phyloP scores from a whole-genome alignment of 768 basidiomycete species.

The Amanita pseudoporphyria region DNA sequence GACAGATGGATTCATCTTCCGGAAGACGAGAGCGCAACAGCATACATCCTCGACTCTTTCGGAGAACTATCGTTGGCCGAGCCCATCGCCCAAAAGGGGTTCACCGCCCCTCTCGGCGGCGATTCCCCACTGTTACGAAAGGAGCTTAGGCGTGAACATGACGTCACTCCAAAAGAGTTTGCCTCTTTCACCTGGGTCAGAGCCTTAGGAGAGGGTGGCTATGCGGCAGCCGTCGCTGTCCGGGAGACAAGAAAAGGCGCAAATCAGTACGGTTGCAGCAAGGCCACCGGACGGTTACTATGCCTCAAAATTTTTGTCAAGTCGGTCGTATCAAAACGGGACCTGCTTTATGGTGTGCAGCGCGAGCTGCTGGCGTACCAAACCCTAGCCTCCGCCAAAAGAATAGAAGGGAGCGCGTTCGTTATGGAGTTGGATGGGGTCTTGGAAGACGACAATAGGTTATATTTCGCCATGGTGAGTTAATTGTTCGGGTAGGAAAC shows the following conservation, averaged over 20 bases:
- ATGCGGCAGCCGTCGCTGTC: slow-evolving; percentile 3
- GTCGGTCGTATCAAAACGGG: slow-evolving; percentile 8
- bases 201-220: slow-evolving; percentile 3
- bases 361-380: slow-evolving; percentile 26
- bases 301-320: slow-evolving; percentile 29
- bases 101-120: background rate
- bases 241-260: background rate
- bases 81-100: background rate
- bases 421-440: slow-evolving; percentile 29
- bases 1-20: slow-evolving; percentile 1
- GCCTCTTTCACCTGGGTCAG: slow-evolving; percentile 5
- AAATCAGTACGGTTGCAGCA: background rate
- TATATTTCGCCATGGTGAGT: slow-evolving; percentile 33
- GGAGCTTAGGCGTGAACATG: background rate
- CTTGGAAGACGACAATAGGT: slow-evolving; percentile 18
- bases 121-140: background rate
- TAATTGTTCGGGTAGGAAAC: background rate
- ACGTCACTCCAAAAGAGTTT: background rate
- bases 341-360: slow-evolving; percentile 13
- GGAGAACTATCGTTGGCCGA: background rate
- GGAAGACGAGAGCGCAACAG: background rate
- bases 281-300: slow-evolving; percentile 13
- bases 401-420: slow-evolving; percentile 19
- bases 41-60: background rate
- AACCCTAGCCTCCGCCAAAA: slow-evolving; percentile 18